phyloP scores from a whole-genome alignment of 2,329 filamentous ascomycete genomes.

The Calonectria hawksworthii region DNA sequence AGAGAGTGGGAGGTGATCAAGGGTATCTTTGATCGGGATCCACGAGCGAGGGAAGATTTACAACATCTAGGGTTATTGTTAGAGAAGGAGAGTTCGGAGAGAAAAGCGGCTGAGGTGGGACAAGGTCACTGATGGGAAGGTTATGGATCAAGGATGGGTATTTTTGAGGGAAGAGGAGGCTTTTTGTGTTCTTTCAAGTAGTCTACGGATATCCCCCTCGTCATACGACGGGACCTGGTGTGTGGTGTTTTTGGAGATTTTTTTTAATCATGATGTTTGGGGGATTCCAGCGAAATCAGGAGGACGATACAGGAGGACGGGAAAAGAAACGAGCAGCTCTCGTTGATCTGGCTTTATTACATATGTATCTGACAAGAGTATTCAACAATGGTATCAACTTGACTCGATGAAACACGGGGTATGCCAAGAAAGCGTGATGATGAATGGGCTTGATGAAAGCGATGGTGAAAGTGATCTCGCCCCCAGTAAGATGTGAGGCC shows the following conservation, averaged over 20 bases:
- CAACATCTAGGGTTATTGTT: constrained; percentile 68
- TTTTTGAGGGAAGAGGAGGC: background rate
- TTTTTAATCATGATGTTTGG: constrained; percentile 6
- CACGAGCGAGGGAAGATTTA: constrained; percentile 74
- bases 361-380: constrained; percentile 12
- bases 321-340: background rate
- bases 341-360: constrained; percentile 4
- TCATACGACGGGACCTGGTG: background rate
- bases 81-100: constrained; percentile 60
- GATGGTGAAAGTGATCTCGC: background rate
- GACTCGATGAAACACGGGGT: background rate
- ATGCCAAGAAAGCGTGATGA: background rate
- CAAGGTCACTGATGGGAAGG: constrained; percentile 22
- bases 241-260: constrained; percentile 12
- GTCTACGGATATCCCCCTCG: constrained; percentile 6
- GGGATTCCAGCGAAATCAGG: background rate
- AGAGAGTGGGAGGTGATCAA: constrained; percentile 82
- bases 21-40: constrained; percentile 76
- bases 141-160: background rate
- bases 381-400: constrained; percentile 6
- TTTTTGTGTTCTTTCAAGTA: constrained; percentile 16
- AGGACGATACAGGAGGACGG: background rate
- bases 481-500: background rate
- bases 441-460: background rate
- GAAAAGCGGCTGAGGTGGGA: constrained; percentile 29